A percentile compares a stretch with the other conserved stretches of the same genome.
Evolutionary conservation across 345 rosid species (phyloP).

Genomic region (Citrus glauca): DNA sequence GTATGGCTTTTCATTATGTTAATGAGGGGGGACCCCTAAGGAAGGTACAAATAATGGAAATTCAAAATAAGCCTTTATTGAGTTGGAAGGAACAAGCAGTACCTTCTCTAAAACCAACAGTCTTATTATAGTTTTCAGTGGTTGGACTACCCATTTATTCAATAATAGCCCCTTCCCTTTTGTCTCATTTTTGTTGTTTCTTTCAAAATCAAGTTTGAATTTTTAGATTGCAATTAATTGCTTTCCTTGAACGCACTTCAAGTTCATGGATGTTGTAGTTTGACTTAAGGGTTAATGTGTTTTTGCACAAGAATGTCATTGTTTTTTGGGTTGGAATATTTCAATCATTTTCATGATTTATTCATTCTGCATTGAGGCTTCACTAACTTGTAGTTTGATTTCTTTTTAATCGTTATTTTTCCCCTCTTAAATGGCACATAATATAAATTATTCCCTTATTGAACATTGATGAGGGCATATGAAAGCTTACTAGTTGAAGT

Average conservation of each 20-base stretch:
- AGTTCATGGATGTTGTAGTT: background rate
- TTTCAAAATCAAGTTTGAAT: background rate
- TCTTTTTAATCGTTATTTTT: no score
- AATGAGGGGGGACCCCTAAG: constrained; percentile 14
- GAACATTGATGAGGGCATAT: background rate
- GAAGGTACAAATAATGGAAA: constrained; percentile 13
- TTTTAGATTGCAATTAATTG: background rate
- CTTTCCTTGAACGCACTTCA: background rate
- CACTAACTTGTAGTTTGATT: no score
- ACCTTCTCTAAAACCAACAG: background rate
- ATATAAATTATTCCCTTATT: no score
- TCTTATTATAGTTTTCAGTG: background rate
- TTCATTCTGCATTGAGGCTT: background rate
- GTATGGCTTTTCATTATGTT: background rate
- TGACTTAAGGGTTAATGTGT: background rate
- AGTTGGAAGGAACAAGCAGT: constrained; percentile 6
- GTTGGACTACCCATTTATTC: background rate
- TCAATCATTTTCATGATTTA: background rate
- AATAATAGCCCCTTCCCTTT: background rate
- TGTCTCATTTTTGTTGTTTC: background rate
- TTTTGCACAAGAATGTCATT: background rate
- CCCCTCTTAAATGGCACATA: no score
- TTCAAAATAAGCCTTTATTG: constrained; percentile 18
- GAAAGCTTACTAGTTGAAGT: background rate
- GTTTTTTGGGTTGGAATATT: background rate